Evolutionary conservation across 768 basidiomycete genomes (phyloP).

Genomic region (Auricularia sp.): DNA sequence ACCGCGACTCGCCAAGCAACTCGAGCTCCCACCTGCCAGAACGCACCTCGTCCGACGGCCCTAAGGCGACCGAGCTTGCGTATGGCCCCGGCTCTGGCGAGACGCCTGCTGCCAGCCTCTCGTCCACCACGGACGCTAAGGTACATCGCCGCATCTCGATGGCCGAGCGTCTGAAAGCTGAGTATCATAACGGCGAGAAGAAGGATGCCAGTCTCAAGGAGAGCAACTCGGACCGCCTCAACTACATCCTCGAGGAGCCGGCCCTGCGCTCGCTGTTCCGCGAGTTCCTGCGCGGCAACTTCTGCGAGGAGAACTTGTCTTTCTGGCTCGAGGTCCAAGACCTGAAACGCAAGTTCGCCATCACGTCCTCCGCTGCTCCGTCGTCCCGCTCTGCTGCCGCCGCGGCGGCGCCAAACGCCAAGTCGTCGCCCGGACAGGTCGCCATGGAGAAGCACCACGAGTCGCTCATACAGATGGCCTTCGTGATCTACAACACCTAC

Average conservation of each 20-base stretch:
- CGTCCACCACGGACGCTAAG: slow-evolving; percentile 44
- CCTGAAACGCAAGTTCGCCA: slow-evolving; percentile 92
- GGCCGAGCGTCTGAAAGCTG: slow-evolving; percentile 59
- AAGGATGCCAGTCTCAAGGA: slow-evolving; percentile 49
- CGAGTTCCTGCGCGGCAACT: slow-evolving; percentile 87
- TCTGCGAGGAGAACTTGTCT: slow-evolving; percentile 95
- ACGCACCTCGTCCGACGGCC: background rate
- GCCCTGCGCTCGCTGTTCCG: slow-evolving; percentile 83
- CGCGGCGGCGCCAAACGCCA: slow-evolving; percentile 53
- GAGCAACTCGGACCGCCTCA: slow-evolving; percentile 84
- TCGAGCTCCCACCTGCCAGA: slow-evolving; percentile 26
- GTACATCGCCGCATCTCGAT: slow-evolving; percentile 72
- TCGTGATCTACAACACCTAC: slow-evolving; percentile 89
- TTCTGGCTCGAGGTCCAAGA: slow-evolving; percentile 98
- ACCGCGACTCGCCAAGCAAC: slow-evolving; percentile 46
- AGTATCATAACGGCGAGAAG: slow-evolving; percentile 43
- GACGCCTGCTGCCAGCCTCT: slow-evolving; percentile 39
- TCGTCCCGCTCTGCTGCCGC: slow-evolving; percentile 30
- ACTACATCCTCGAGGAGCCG: slow-evolving; percentile 89
- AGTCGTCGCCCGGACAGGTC: slow-evolving; percentile 26
- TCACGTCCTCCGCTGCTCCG: slow-evolving; percentile 79
- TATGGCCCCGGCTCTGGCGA: slow-evolving; percentile 8
- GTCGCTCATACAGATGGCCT: slow-evolving; percentile 86
- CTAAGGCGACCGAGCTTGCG: slow-evolving; percentile 7
- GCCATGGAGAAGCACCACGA: slow-evolving; percentile 98